These are phyloP conservation scores for Tetrapyrgos nigripes DNA, from an alignment of 1,284 basidiomycete genomes.

Conservation along the genomic window DNA sequence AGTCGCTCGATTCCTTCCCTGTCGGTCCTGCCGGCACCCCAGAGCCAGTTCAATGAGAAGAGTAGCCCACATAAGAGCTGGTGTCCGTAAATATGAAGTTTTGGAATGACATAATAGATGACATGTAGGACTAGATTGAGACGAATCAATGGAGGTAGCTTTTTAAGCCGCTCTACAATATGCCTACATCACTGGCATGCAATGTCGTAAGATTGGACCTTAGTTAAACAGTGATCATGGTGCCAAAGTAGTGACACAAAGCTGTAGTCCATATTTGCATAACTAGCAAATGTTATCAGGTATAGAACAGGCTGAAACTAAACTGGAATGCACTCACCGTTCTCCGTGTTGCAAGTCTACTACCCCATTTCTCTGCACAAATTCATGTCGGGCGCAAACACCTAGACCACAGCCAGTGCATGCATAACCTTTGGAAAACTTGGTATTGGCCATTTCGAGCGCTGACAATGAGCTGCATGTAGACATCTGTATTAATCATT, in stretches of 20 bases:
- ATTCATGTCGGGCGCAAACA: constrained; percentile 2
- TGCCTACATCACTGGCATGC: constrained; percentile 23
- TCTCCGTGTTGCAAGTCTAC: not conserved
- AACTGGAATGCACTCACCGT: not conserved
- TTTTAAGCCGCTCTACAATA: constrained; percentile 13
- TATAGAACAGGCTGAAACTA: not conserved
- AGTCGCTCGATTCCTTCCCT: constrained; percentile 30
- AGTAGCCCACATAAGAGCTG: constrained; percentile 20
- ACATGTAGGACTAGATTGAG: not conserved
- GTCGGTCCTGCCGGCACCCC: constrained; percentile 21
- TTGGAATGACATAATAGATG: constrained; percentile 23
- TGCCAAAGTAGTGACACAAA: not conserved
- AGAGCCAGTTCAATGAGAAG: constrained; percentile 30
- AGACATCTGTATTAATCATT: not conserved
- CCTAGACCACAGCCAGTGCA: not conserved
- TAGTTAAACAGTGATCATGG: not conserved
- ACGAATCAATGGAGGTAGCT: constrained; percentile 15
- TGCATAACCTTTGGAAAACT: constrained; percentile 3
- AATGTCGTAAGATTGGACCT: constrained; percentile 16
- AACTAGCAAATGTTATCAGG: constrained; percentile 3
- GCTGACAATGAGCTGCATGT: not conserved
- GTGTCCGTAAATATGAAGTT: constrained; percentile 34
- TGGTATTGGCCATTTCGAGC: not conserved
- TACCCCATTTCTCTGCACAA: constrained; percentile 1
- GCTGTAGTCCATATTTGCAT: constrained; percentile 6